phyloP scores from a whole-genome alignment of 139 green algal species.

The Chlorella sp. region DNA sequence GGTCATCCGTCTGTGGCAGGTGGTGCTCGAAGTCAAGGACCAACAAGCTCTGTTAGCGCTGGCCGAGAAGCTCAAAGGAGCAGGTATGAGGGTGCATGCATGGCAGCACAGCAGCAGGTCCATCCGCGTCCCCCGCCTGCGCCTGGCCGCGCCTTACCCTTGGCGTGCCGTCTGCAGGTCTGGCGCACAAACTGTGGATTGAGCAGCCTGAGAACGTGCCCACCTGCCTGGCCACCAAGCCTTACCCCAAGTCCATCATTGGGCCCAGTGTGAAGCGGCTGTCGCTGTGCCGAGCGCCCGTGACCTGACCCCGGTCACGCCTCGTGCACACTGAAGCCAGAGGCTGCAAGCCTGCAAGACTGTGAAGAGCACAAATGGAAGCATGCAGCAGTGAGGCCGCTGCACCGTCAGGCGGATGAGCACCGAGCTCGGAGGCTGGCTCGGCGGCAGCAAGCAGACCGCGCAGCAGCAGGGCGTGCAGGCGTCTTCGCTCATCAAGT shows the following conservation, averaged over 20 bases:
- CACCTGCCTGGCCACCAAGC: slow-evolving; percentile 86
- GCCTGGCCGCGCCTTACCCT: too few relatives aligned
- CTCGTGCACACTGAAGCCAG: too few relatives aligned
- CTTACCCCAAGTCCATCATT: slow-evolving; percentile 62
- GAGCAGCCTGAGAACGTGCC: slow-evolving; percentile 92
- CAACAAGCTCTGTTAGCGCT: not conserved
- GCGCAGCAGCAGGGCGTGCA: too few relatives aligned
- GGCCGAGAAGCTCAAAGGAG: not conserved
- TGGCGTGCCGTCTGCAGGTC: slow-evolving; percentile 32
- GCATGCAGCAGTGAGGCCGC: too few relatives aligned
- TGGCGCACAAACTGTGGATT: slow-evolving; percentile 89
- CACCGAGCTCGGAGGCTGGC: too few relatives aligned
- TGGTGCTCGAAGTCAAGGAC: not conserved
- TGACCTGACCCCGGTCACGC: too few relatives aligned
- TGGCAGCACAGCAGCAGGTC: too few relatives aligned
- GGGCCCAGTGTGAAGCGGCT: slow-evolving; percentile 77
- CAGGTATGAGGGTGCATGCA: not conserved
- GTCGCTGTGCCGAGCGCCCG: slow-evolving; percentile 64
- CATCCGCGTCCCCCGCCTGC: too few relatives aligned
- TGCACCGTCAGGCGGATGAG: too few relatives aligned
- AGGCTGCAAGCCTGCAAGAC: too few relatives aligned
- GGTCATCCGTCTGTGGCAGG: not conserved
- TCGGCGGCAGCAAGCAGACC: too few relatives aligned
- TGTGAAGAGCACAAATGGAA: too few relatives aligned
- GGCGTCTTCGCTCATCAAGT: not conserved